Base-by-base conservation (phyloP, 1,139 yeast species). In the Torulaspora pretoriensis region DNA sequence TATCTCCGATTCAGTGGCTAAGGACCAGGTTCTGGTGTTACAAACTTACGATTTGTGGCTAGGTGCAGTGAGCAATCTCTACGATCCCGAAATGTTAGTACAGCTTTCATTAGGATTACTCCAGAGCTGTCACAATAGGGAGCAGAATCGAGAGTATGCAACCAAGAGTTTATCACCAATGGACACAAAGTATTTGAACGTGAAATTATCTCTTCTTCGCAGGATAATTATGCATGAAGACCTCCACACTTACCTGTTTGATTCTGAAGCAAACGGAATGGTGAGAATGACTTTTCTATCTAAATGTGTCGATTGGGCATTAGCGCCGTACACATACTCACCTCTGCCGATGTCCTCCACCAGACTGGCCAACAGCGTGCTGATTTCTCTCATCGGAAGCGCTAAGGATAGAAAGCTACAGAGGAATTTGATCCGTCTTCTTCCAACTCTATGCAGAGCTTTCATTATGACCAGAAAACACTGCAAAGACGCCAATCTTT, bases 11-110 rank as follows among this genome's bases (percentile, higher is more conserved):
- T 56, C 71, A 0, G 69, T 80, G 47, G 69, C 78, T 34, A 72
- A 74, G 33, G 89, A 82, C 59, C 90, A 83, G 60, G 69, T 78
- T 10, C 64, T 76, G 36, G 64, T 83, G 28, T 60, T 83, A 53
- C 84, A 81, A 42, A 73, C 74, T 16, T 69, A 80, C 49, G 86
- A 81, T 55, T 67, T 77, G 35, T 74, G 80, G 54, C 57, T 80
- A 33, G 68, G 63, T n/a, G 64, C 73, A 4, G 67, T 78, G 45
- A 68, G 69, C 46, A 59, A 59, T 0, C 62, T 70, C 39, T 68
- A 74, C 49, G 70, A 68, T 33, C 73, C 71, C 35, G 50, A 56
- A 1, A 71, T 69, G 17, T 57, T 79, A 19, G 54, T 70, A 69
- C 56, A 63, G 54, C 36, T 69, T 69, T 41, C 52, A 2, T 31